Evolutionary conservation across 768 basidiomycete genomes (phyloP).

Genomic region (Suillus fuscotomentosus): DNA sequence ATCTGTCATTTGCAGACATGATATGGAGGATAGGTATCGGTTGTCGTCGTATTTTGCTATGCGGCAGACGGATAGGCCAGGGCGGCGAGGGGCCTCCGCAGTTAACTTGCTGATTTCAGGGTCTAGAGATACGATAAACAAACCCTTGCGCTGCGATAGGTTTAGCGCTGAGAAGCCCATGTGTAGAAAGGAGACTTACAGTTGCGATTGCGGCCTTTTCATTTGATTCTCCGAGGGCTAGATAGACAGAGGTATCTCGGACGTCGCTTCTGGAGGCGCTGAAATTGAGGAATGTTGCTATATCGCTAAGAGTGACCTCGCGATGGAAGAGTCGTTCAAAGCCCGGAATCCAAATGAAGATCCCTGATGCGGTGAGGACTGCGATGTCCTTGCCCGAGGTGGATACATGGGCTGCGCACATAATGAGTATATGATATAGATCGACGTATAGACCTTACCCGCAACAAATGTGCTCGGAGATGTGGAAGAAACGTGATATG

Average conservation of each 20-base stretch:
- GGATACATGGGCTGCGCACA: slow-evolving; percentile 40
- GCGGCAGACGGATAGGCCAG: slow-evolving; percentile 25
- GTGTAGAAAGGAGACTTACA: slow-evolving; percentile 29
- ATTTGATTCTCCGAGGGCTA: slow-evolving; percentile 42
- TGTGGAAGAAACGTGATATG: slow-evolving; percentile 5
- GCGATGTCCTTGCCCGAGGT: slow-evolving; percentile 40
- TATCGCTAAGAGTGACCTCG: slow-evolving; percentile 42
- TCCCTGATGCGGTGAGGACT: slow-evolving; percentile 27
- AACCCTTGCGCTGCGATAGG: slow-evolving; percentile 19
- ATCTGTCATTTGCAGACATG: slow-evolving; percentile 56
- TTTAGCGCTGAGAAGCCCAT: not conserved
- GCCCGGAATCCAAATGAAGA: slow-evolving; percentile 25
- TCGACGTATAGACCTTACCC: slow-evolving; percentile 17
- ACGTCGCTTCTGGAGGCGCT: slow-evolving; percentile 9
- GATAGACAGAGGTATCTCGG: slow-evolving; percentile 39
- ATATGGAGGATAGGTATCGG: slow-evolving; percentile 27
- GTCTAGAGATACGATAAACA: slow-evolving; percentile 25
- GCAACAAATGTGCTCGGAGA: slow-evolving; percentile 21
- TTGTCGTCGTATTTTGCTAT: slow-evolving; percentile 16
- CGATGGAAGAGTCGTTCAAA: slow-evolving; percentile 26
- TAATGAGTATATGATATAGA: not conserved
- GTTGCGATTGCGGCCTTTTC: slow-evolving; percentile 47
- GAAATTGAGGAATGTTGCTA: slow-evolving; percentile 26
- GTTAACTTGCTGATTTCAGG: slow-evolving; percentile 17
- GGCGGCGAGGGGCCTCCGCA: slow-evolving; percentile 32